Percentiles rank a stretch among this genome's conserved stretches.
These are phyloP conservation scores for Coniophora puteana DNA, from an alignment of 1,284 basidiomycete species.

Conservation along the genomic window DNA sequence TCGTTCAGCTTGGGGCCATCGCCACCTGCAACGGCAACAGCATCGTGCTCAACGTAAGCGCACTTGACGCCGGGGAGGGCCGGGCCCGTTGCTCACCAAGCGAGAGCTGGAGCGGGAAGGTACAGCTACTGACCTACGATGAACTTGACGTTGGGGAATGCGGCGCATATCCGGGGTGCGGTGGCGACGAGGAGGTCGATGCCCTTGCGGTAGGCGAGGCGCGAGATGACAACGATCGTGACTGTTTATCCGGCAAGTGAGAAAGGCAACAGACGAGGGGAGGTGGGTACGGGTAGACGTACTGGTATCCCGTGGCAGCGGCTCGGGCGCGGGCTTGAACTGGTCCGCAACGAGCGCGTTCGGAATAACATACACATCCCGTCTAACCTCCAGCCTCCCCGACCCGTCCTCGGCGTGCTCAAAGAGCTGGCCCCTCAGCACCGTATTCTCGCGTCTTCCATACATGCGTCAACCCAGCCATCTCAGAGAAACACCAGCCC, in stretches of 20 bases:
- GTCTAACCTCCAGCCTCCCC: constrained; percentile 45
- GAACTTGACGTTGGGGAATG: constrained; percentile 84
- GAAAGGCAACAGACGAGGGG: background rate
- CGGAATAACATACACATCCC: constrained; percentile 86
- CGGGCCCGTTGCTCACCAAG: too few species aligned
- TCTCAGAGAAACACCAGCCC: background rate
- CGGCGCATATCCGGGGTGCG: constrained; percentile 84
- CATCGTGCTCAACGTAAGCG: too few species aligned
- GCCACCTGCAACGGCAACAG: constrained; percentile 78
- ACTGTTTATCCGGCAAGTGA: constrained; percentile 45
- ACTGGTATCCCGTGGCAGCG: constrained; percentile 57
- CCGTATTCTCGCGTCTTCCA: constrained; percentile 87
- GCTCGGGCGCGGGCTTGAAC: constrained; percentile 64
- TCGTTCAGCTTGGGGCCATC: constrained; percentile 96
- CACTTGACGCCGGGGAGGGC: too few species aligned
- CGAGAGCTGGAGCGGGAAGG: background rate
- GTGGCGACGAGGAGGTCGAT: constrained; percentile 93
- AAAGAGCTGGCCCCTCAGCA: constrained; percentile 78
- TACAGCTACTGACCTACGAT: constrained; percentile 63
- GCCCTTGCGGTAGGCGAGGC: constrained; percentile 96
- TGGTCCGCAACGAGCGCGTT: constrained; percentile 90
- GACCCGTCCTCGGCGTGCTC: constrained; percentile 42
- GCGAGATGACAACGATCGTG: constrained; percentile 91
- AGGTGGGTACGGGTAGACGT: constrained; percentile 22
- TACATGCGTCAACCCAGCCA: background rate